These are phyloP conservation scores for Ambrosia hybrid DNA, from an alignment of 140 eudicot species.

Conservation along the genomic window DNA sequence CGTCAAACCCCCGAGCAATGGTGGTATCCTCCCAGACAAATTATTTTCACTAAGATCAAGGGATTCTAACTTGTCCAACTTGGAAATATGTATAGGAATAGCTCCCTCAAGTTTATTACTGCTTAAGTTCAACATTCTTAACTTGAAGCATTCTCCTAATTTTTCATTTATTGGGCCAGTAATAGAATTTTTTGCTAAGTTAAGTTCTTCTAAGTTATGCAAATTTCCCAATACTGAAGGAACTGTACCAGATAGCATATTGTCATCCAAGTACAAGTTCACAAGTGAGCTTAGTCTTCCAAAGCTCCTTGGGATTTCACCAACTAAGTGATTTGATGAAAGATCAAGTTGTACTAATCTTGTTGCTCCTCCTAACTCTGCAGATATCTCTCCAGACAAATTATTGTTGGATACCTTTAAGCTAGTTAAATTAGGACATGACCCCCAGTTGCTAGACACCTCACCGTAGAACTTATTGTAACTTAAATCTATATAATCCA, in stretches of 20 bases:
- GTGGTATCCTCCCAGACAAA: neutral
- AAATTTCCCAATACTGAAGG: neutral
- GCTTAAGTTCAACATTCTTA: constrained; percentile 8
- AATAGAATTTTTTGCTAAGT: constrained; percentile 10
- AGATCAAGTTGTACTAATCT: constrained; percentile 1
- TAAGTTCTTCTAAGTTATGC: constrained; percentile 6
- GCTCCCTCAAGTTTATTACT: neutral
- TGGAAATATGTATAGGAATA: neutral
- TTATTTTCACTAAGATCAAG: constrained; percentile 3
- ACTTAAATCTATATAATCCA: neutral
- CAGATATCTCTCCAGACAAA: constrained; percentile 10
- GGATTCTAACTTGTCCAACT: constrained; percentile 1
- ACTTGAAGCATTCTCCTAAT: constrained; percentile 10
- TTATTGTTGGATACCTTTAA: constrained; percentile 10
- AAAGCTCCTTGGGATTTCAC: constrained; percentile 7
- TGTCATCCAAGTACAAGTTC: neutral
- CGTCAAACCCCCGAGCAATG: constrained; percentile 1
- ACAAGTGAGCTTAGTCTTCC: neutral
- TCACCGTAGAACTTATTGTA: neutral
- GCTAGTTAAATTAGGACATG: constrained; percentile 2
- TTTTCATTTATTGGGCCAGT: neutral
- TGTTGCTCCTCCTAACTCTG: constrained; percentile 7
- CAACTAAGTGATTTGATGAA: constrained; percentile 9
- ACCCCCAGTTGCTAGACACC: constrained; percentile 7
- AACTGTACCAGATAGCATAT: neutral